Evolutionary conservation across 306 rosid genomes (phyloP), one percentile per base, ranked within the genome.

Genomic region (Trifolium subterraneum): DNA sequence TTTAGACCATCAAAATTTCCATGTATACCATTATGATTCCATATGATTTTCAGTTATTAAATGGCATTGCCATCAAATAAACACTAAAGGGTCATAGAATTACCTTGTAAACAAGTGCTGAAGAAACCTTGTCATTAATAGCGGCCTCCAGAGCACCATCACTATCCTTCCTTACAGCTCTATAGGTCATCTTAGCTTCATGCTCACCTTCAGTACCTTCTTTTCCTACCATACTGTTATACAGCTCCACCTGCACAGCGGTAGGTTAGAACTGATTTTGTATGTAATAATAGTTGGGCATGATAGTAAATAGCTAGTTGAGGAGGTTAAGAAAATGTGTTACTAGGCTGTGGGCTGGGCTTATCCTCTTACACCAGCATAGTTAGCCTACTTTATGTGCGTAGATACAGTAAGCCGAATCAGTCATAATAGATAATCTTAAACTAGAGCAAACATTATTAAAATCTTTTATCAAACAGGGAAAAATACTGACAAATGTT

Each of bases 171-270:
- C 85, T 77, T 51, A 85, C 83, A 80, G 80, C 85, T 77, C 73
- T 74, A 72, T 84, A 84, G 55, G 85, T 85, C 41, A 47, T 36
- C 78, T 47, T 80, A 39, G 85, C 80, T 56, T 80, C 75, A 41
- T 56, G 80, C 72, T 84, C 85, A 64, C 59, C 85, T 62, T 73
- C 78, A 67, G 71, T 48, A 70, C 85, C 83, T 74, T 84, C 84
- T 73, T 80, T 80, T 74, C 78, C 85, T n/a, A 80, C 87, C 85
- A 84, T 74, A 42, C 87, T 84, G 51, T 84, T 81, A 69, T 84
- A 84, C 65, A 84, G 74, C 6, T 77, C 82, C 73, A 84, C 77
- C 83, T 84, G 87, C 54, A n/a, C n/a, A n/a, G n/a, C n/a, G n/a
- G n/a, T n/a, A n/a, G n/a, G n/a, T n/a, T n/a, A n/a, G n/a, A n/a